Evolutionary conservation across 148 eudicot genomes (phyloP).

Genomic region (Fagopyrum tataricum): DNA sequence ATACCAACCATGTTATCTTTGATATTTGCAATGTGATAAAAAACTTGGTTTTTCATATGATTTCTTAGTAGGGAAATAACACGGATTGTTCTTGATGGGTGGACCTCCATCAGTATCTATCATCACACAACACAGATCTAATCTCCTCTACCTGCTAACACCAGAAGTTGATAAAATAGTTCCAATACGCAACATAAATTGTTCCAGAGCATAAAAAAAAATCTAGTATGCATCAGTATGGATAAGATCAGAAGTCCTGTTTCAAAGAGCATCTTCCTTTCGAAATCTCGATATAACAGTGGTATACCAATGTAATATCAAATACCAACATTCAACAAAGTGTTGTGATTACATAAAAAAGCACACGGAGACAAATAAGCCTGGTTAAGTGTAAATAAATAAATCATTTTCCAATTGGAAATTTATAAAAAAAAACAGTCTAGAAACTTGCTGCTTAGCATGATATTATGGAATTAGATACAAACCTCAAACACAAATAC

Average conservation of each 20-base stretch:
- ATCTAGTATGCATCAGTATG: not conserved
- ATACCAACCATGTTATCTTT: not conserved
- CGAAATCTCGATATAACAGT: not conserved
- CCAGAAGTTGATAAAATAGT: too few species aligned
- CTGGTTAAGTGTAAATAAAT: not conserved
- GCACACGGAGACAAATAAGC: constrained; percentile 1
- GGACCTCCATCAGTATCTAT: not conserved
- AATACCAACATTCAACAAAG: not conserved
- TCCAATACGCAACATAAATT: too few species aligned
- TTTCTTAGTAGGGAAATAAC: constrained; percentile 1
- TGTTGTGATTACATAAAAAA: constrained; percentile 1
- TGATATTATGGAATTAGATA: not conserved
- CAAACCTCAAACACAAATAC: constrained; percentile 3
- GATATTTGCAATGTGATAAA: not conserved
- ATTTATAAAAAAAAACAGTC: not conserved
- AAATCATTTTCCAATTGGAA: not conserved
- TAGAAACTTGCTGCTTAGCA: not conserved
- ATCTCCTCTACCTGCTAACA: not conserved
- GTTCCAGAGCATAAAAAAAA: too few species aligned
- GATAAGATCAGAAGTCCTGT: too few species aligned
- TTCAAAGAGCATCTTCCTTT: too few species aligned
- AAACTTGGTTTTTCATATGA: not conserved
- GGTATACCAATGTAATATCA: not conserved
- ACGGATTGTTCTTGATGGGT: not conserved
- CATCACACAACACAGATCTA: not conserved